Base-by-base conservation (phyloP, 2,329 filamentous ascomycete genomes). In the Fusarium chuoi region DNA sequence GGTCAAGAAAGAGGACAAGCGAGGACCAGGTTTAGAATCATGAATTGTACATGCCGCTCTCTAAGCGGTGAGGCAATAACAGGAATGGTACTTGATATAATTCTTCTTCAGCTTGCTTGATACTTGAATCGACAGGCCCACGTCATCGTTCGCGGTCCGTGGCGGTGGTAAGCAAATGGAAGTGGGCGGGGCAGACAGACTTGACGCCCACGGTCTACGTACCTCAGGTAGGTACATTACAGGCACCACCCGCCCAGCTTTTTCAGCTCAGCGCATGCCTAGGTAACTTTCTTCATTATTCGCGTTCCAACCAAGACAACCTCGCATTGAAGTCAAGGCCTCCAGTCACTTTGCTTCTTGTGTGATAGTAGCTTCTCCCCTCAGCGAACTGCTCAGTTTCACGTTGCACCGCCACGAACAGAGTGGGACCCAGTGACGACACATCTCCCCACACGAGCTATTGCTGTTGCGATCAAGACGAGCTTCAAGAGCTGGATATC, bases 61-160 rank as follows among this genome's bases (percentile, higher is more conserved):
- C 18, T 35, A 55, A 69, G 65, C 66, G 49, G 44, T 63, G 66
- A 69, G 49, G 11, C 18, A 41, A 38, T 24, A 38, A 48, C 17
- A 41, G 20, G 20, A 30, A 46, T 28, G 52, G 28, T 39, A 56
- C n/a, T n/a, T n/a, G n/a, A n/a, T 52, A 22, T 26, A 36, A 24
- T n/a, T 64, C 15, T 33, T 36, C 17, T 33, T 45, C 18, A 22
- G 28, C 39, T n/a, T 65, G 41, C 41, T 51, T 20, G 36, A 30
- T 17, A 18, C 55, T 49, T 36, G 48, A 55, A 69, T 42, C 44
- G 22, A 45, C 36, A 68, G 39, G 73, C 76, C 57, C 75, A 77
- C 76, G 76, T 78, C 76, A 78, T 78, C 73, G 68, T 44, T 60
- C 73, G 74, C 73, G 76, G 75, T 75, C 55, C 62, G 72, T 78